phyloP scores from a whole-genome alignment of 768 basidiomycete species.

The Clitopilus hobsonii region DNA sequence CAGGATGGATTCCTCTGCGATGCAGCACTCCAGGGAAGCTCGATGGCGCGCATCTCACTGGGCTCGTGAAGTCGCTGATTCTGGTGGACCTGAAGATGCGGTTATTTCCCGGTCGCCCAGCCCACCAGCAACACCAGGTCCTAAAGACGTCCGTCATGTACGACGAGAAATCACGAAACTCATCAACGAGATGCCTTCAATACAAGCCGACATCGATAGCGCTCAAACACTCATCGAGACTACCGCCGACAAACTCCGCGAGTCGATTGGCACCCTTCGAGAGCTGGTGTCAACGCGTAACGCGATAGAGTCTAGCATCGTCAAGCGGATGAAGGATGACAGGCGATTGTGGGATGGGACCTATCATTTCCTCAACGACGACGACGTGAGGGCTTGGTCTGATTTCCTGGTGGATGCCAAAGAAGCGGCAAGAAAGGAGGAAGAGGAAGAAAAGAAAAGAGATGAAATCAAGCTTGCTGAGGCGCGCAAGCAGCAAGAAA shows the following conservation, averaged over 20 bases:
- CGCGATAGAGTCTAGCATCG: slow-evolving; percentile 10
- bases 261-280: slow-evolving; percentile 4
- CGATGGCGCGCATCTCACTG: not conserved
- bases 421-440: slow-evolving; percentile 3
- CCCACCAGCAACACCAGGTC: slow-evolving; percentile 7
- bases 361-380: slow-evolving; percentile 11
- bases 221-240: slow-evolving; percentile 10
- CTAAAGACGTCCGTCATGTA: slow-evolving; percentile 15
- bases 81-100: not conserved
- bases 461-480: slow-evolving; percentile 5
- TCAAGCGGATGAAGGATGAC: slow-evolving; percentile 18
- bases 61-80: not conserved
- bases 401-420: not conserved
- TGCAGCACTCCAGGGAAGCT: not conserved
- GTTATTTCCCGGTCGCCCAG: not conserved
- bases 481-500: not conserved
- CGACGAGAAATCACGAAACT: slow-evolving; percentile 12
- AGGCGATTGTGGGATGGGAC: slow-evolving; percentile 25
- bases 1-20: not conserved
- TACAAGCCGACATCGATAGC: slow-evolving; percentile 14
- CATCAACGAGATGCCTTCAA: slow-evolving; percentile 5
- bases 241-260: slow-evolving; percentile 4
- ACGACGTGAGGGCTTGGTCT: slow-evolving; percentile 2
- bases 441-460: slow-evolving; percentile 8
- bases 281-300: slow-evolving; percentile 13